Evolutionary conservation across 768 basidiomycete species (phyloP).

Genomic region (Kwoniella pini): DNA sequence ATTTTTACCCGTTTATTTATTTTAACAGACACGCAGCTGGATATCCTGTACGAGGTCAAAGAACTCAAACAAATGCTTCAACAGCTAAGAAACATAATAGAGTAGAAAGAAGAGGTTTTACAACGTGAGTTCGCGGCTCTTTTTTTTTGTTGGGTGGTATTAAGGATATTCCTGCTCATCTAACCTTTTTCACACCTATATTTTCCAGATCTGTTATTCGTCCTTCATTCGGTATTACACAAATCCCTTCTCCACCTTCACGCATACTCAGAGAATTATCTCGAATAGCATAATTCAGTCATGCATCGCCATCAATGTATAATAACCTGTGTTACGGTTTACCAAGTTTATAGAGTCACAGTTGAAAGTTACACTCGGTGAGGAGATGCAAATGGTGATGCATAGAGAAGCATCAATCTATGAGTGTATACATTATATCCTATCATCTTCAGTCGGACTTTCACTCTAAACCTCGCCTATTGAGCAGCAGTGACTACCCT

Average conservation of each 20-base stretch:
- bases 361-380: no score
- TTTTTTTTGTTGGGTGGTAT: no score
- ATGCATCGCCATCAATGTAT: no score
- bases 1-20: neutral
- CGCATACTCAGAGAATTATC: conserved; percentile 2
- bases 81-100: conserved; percentile 90
- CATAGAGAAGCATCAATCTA: neutral
- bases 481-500: conserved; percentile 20
- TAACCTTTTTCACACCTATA: neutral
- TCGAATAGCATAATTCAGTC: conserved; percentile 1
- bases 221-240: neutral
- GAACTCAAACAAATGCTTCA: conserved; percentile 83
- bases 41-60: conserved; percentile 90
- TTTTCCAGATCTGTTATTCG: neutral
- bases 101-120: conserved; percentile 65
- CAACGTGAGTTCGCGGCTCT: conserved; percentile 31
- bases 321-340: no score
- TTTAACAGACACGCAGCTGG: conserved; percentile 83
- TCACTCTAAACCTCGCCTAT: neutral
- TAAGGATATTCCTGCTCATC: neutral
- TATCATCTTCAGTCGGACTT: neutral
- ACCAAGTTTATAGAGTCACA: no score
- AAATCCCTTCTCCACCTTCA: conserved; percentile 1
- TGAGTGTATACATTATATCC: neutral
- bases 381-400: neutral